Evolutionary conservation across 1,284 basidiomycete genomes (phyloP), one percentile per base, ranked within the genome.

Genomic region (Phenoliferia sp.): DNA sequence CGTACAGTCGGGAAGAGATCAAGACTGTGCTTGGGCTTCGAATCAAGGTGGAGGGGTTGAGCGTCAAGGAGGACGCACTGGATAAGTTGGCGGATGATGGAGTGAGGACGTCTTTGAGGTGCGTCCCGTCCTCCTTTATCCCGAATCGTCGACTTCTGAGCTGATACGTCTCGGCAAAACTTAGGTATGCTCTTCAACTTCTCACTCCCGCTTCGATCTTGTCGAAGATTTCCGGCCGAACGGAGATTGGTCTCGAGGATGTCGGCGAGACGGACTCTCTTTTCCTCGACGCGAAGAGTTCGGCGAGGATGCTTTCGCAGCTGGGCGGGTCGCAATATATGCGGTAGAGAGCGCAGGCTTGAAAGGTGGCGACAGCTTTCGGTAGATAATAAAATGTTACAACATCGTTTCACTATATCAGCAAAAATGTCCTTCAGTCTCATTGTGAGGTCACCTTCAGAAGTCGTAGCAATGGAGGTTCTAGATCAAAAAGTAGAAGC

Each of bases 171-270:
- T 16, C 39, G 12, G 22, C 28, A 9, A 33, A 22, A 57, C 55
- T 26, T 74, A 93, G 92, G 76, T 97, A 94, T 78, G 91, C 92
- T 1, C 83, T 98, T 17, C 95, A 99, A 79, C 83, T 98, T 12
- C 84, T 98, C 66, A 90, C 91, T 0, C 95, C 95, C 0, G 91
- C 92, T 1, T 89, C 89, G n/a, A 96, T 98, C 74, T 84, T 97
- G 2, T 87, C 92, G 5, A 82, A 84, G 58, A 80, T 94, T 19
- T 84, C 85, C 0, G 93, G 94, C 3, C 86, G 92, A 67, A 83
- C 81, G 31, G 88, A 94, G 75, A 92, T 99, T 65, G 85, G 87
- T 65, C 80, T 88, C 15, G 89, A 94, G 69, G 95, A 99, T 77
- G 87, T 99, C 61, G 83, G 84, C 29, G 94, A 98, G 83, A 88